Percentiles rank a stretch among this genome's conserved stretches.
These are phyloP conservation scores for Angomonas desouzai DNA, from an alignment of 208 protist genomes.

Conservation along the genomic window DNA sequence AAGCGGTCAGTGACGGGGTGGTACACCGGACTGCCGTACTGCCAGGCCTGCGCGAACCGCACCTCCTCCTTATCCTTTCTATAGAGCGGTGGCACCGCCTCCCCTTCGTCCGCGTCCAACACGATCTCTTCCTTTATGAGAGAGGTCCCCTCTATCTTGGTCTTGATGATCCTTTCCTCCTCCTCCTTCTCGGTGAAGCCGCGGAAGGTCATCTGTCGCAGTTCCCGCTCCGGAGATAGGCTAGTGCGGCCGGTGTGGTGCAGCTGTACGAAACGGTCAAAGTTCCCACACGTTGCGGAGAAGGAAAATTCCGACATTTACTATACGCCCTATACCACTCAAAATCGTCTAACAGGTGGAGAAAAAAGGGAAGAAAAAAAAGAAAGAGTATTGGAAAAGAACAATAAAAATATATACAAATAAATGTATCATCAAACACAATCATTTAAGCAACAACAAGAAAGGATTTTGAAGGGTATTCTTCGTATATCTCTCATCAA, in stretches of 20 bases:
- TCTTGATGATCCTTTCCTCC: background rate
- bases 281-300: constrained; percentile 47
- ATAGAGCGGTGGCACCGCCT: background rate
- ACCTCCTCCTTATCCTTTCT: background rate
- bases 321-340: background rate
- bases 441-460: too few species aligned
- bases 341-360: constrained; percentile 2
- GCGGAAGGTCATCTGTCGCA: constrained; percentile 51
- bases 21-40: constrained; percentile 78
- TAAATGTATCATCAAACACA: too few species aligned
- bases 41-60: constrained; percentile 23
- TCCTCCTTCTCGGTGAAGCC: background rate
- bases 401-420: too few species aligned
- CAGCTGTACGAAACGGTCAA: constrained; percentile 63
- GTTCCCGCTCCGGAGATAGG: constrained; percentile 65
- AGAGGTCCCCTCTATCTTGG: too few species aligned
- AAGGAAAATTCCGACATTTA: constrained; percentile 13
- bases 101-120: background rate
- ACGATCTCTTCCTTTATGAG: too few species aligned
- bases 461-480: too few species aligned
- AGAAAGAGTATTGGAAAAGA: constrained; percentile 11
- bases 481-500: too few species aligned
- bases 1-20: constrained; percentile 53
- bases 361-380: constrained; percentile 12
- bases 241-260: constrained; percentile 29